Base-by-base conservation (phyloP, 441 rosid genomes). In the Bocquillonia castaneifolia region DNA sequence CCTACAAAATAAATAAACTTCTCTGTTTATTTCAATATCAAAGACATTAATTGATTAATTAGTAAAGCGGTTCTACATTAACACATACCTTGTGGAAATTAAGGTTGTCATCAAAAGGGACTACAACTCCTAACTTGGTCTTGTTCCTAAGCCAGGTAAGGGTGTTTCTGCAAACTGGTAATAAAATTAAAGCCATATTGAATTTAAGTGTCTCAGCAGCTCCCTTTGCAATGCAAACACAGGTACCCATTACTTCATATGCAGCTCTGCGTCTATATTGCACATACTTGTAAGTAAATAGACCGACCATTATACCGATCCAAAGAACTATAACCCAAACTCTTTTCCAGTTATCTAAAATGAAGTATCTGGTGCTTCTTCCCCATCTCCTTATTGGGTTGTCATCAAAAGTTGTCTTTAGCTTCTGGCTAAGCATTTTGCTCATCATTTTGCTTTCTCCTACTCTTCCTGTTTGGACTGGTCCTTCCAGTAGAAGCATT, bases 51-150 rank as follows among this genome's bases (percentile, higher is more conserved):
- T 34, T 10, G 37, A 14, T 57, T 51, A 26, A 3, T 3, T 26
- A 45, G 52, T 1, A 56, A 44, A 20, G 18, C 17, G 2, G 8
- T 4, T 47, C 18, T 1, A 18, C 9, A 5, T 6, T 40, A 23
- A 5, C 2, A 28, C n/a, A 9, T 77, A 90, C 96, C 88, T 91
- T 91, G 75, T 93, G 97, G 72, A 93, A 93, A 76, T 93, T 93
- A 25, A 93, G 85, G 75, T 89, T 88, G 80, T 91, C 98, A 70
- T 93, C 97, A 47, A 93, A 93, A n/a, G 97, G 98, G 48, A 91
- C 90, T 0, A 70, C 83, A 40, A 62, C 73, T 0, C 98, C 88
- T 48, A 91, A 65, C 76, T 82, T 88, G 58, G 97, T 86, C 76
- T 85, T 89, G 80, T 91, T 90, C 76, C 98, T 76, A 8, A 93